Evolutionary conservation across 208 protist species (phyloP).

Genomic region (Willaertia magna): DNA sequence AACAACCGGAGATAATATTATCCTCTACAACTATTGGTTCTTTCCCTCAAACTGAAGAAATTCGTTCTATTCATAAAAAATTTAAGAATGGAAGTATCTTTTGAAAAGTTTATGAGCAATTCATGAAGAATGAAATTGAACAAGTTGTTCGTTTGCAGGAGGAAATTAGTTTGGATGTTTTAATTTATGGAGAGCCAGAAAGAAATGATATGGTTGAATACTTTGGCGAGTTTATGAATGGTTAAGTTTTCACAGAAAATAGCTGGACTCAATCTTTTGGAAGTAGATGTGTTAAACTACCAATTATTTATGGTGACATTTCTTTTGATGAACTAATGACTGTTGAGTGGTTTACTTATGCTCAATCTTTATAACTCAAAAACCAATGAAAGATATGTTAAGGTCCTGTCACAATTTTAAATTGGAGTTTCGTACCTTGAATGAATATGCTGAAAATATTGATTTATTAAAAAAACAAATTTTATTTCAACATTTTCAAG

Average conservation of each 20-base stretch:
- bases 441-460: neutral
- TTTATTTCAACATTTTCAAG: neutral
- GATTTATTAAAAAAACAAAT: neutral
- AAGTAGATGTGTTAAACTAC: constrained; percentile 61
- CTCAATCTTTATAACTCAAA: constrained; percentile 48
- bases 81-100: constrained; percentile 46
- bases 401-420: neutral
- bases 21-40: constrained; percentile 73
- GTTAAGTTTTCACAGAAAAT: constrained; percentile 59
- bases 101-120: constrained; percentile 41
- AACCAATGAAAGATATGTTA: constrained; percentile 68
- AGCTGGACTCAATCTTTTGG: constrained; percentile 67
- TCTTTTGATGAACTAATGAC: constrained; percentile 53
- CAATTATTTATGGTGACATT: constrained; percentile 64
- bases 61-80: constrained; percentile 43
- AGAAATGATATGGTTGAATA: constrained; percentile 77
- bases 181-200: constrained; percentile 72
- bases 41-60: constrained; percentile 62
- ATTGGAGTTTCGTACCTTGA: neutral
- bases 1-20: too few relatives aligned
- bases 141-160: constrained; percentile 52
- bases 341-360: constrained; percentile 46
- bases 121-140: constrained; percentile 56
- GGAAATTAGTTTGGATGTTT: constrained; percentile 57
- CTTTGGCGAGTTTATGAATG: constrained; percentile 61